Base-by-base conservation (phyloP, 805 yeast species). In the Brettanomyces naardenensis region DNA sequence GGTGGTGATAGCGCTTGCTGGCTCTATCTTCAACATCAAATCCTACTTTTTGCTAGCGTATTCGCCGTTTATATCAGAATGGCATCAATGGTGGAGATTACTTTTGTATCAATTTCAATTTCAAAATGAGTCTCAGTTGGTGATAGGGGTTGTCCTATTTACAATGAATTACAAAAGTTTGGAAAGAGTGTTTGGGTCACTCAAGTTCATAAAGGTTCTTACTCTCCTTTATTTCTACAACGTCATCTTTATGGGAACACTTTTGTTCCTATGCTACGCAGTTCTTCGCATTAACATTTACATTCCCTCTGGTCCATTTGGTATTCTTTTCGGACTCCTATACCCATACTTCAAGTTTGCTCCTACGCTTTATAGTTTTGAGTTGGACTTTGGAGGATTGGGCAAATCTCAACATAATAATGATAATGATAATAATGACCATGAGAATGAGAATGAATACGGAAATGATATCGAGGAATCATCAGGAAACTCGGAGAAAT, bases 11-110 rank as follows among this genome's bases (percentile, higher is more conserved):
- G 69, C 78, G 3, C 41, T 74, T 13, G 29, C 49, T 9, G 55
- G 69, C 3, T 71, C 78, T 11, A 51, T 73, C 2, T 49, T 71
- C 10, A 68, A 64, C 37, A 37, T 59, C 44, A 73, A 74, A 52
- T 66, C 69, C 30, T 50, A 59, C 33, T 67, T 71, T 41, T 45
- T 52, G 5, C 57, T 73, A 17, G 51, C 68, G 9, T 63, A 70
- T 35, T 71, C 66, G 41, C 87, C 87, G 2, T 75, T 68, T 47
- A 62, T 79, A 7, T 47, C 65, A 3, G 64, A 69, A 41, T 78
- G 78, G 61, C 37, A 53, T 10, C 87, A 79, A 45, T 78, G 67
- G 49, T 78, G 80, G 73, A 58, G 85, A 37, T 51, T 73, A 6
- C 32, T 66, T 6, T 51, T 68, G 5, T 69, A 65, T 45, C 85